These are phyloP conservation scores for Forsythia viridissima DNA, from an alignment of 257 asterid genomes.

Conservation along the genomic window DNA sequence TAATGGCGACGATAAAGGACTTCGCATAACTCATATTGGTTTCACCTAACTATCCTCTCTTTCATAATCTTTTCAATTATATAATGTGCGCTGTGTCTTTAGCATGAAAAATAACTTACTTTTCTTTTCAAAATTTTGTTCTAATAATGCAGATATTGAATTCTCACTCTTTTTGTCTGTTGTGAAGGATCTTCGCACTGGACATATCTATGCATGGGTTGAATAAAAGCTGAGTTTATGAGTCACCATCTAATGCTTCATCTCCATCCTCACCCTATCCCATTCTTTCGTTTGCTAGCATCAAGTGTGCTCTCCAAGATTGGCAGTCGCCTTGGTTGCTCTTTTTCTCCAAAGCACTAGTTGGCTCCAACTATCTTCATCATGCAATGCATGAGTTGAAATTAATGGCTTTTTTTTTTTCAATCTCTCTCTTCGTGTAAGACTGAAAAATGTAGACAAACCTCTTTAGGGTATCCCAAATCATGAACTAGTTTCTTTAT, in stretches of 20 bases:
- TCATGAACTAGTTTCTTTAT: slow-evolving; percentile 81
- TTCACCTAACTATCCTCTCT: not conserved
- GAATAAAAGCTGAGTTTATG: not conserved
- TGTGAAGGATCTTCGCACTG: not conserved
- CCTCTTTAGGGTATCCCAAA: slow-evolving; percentile 76
- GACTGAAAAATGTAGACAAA: no score
- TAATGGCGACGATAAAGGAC: no score
- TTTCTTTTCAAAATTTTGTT: not conserved
- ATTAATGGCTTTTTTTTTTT: no score
- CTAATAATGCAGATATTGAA: not conserved
- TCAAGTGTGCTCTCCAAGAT: not conserved
- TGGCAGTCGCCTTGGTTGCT: not conserved
- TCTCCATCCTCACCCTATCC: not conserved
- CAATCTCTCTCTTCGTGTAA: not conserved
- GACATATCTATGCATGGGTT: not conserved
- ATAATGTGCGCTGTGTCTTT: not conserved
- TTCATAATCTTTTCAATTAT: no score
- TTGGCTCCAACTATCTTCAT: no score
- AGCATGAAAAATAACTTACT: not conserved
- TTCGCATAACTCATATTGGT: not conserved
- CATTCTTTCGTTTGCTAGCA: not conserved
- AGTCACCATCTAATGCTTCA: not conserved
- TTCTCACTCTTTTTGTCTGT: not conserved
- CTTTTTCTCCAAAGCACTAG: not conserved
- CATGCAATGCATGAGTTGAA: not conserved